Evolutionary conservation across 306 rosid genomes (phyloP).

Genomic region (Acacia crassicarpa): DNA sequence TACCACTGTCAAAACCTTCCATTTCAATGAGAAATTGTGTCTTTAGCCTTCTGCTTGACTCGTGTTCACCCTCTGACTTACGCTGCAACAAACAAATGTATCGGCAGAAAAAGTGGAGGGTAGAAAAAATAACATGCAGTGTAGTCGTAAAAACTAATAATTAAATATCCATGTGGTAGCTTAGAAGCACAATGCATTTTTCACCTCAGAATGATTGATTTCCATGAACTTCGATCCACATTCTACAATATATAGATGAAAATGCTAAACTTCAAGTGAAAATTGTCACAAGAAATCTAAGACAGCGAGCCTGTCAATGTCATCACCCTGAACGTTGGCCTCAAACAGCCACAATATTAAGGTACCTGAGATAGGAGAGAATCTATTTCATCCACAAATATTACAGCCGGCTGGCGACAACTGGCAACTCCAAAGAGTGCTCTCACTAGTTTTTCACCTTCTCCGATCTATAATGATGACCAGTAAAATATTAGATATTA

Average conservation of each 20-base stretch:
- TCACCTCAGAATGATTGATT: background rate
- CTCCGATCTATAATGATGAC: conserved; percentile 77
- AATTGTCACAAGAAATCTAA: conserved; percentile 9
- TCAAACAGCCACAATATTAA: conserved; percentile 25
- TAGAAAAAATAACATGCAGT: background rate
- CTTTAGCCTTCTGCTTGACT: conserved; percentile 94
- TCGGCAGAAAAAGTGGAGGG: conserved; percentile 1
- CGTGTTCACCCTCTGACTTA: conserved; percentile 96
- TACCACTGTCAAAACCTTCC: conserved; percentile 94
- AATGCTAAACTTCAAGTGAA: conserved; percentile 7
- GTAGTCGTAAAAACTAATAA: background rate
- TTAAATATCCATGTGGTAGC: background rate
- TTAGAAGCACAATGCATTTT: conserved; percentile 18
- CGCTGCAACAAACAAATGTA: conserved; percentile 56
- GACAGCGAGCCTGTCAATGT: conserved; percentile 8
- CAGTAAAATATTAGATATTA: conserved; percentile 25
- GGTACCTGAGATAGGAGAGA: conserved; percentile 95
- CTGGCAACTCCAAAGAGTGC: conserved; percentile 96
- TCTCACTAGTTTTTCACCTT: conserved; percentile 95
- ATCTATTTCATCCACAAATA: conserved; percentile 97
- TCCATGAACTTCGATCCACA: conserved; percentile 33
- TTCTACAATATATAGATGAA: conserved; percentile 4
- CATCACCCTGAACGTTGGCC: conserved; percentile 21
- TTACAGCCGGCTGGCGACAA: conserved; percentile 98
- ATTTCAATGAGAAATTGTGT: conserved; percentile 98